Evolutionary conservation across 495 filamentous ascomycete species (phyloP), one percentile per base, ranked within the genome.

Genomic region (Penicillium soppii): DNA sequence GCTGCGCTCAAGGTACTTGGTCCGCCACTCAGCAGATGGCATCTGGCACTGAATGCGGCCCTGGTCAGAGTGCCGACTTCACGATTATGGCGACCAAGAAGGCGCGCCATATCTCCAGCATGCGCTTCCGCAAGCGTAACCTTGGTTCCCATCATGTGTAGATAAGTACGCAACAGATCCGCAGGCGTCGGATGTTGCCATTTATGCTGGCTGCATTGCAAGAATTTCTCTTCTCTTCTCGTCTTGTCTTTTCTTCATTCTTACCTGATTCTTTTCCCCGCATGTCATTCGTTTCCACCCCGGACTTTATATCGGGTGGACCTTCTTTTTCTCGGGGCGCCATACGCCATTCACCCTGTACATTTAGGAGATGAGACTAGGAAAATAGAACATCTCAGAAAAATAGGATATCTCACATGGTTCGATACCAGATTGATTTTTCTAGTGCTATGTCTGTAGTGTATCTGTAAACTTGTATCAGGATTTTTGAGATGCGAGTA

Each of bases 1-100:
- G 84, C 53, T 90, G 86, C 53, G 85, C 84, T 9, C 76, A 69
- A 20, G 85, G 86, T 6, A 47, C 62, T 26, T 88, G 85, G 86
- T 78, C 82, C 8, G 59, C 49, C 6, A 46, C 69, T 19, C 72
- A 81, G 46, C 57, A 68, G 26, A 68, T 88, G 71, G 77, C 85
- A 0, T 58, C 74, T 0, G 86, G 86, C 41, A 88, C 82, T 3
- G 58, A 63, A 26, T 90, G 86, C 69, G 75, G 55, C 16, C 38
- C 73, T 21, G 86, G 86, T 20, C 58, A 74, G 50, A 73, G 73
- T 48, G 53, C 57, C 4, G 59, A 64, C 3, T 69, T 90, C 22
- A 47, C 62, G 6, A 59, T 81, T 35, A 50, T 61, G 20, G 51
- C 58, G 13, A 42, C 35, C 23, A 39, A 63, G 25, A 62, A 59